Base-by-base conservation (phyloP, 2,329 filamentous ascomycete genomes). In the Pseudocercospora fuligena region DNA sequence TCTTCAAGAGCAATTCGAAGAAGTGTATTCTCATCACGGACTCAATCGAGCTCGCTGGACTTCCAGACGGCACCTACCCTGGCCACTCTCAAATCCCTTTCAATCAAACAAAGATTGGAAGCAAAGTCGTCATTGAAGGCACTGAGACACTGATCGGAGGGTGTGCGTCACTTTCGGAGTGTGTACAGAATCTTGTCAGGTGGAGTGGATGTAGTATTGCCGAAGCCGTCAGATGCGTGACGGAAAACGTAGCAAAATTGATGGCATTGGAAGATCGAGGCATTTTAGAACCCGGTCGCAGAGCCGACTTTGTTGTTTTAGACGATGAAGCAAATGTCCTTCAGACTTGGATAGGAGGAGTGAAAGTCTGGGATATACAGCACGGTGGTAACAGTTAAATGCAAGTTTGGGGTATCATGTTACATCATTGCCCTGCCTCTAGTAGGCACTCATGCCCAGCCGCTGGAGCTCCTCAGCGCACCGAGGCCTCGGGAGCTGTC, bases 91-190 rank as follows among this genome's bases (percentile, higher is more conserved):
- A 87, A 69, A 85, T 87, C 21, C 79, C 83, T 1, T 78, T 79
- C 40, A 74, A 80, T 29, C 85, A 87, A 70, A 78, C 78, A 5
- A 87, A 87, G 70, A 67, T 70, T 2, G 84, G 84, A 0, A 82
- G 81, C 27, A 76, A 79, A 59, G 85, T 84, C 0, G 83, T 82
- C 0, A 86, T 86, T 53, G 80, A 82, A 14, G 82, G 82, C 2
- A 86, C 84, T 0, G 80, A 86, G 11, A 87, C 85, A 9, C 73
- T 87, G 61, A 82, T 87, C 27, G 85, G 85, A 0, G 84, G 84
- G 0, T 86, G 84, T 69, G 83, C 84, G 33, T 78, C 79, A 3
- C 71, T 88, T 63, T 81, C 85, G 63, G 79, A 85, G 65, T 84
- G 83, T 65, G 80, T 87, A 14, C 76, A 81, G 57, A 86, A 85